These are phyloP conservation scores for Vitis hybrid DNA, from an alignment of 177 flowering plant genomes.

Conservation along the genomic window DNA sequence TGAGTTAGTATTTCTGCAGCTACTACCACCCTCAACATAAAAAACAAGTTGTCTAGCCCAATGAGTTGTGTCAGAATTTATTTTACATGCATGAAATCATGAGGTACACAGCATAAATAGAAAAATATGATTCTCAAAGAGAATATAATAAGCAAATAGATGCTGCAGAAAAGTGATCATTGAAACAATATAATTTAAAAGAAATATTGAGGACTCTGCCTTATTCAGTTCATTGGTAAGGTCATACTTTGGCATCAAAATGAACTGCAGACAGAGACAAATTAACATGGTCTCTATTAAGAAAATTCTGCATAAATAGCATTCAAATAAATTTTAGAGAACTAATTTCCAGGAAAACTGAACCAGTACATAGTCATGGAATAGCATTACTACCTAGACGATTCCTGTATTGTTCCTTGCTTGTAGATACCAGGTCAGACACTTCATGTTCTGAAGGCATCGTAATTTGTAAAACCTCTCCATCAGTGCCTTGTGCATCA, in stretches of 20 bases:
- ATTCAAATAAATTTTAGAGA: neutral
- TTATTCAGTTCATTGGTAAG: no score
- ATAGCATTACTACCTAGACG: constrained; percentile 56
- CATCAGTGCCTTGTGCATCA: constrained; percentile 84
- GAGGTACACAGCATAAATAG: no score
- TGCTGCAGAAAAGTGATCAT: no score
- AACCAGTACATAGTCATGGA: neutral
- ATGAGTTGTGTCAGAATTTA: no score
- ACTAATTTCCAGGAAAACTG: neutral
- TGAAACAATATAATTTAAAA: no score
- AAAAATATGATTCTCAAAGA: no score
- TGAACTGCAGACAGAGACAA: neutral
- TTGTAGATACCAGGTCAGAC: constrained; percentile 36
- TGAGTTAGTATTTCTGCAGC: no score
- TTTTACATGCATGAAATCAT: no score
- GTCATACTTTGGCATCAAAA: neutral
- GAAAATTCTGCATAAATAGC: neutral
- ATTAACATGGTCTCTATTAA: neutral
- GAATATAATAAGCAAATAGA: no score
- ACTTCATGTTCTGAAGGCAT: constrained; percentile 74
- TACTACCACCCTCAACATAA: no score
- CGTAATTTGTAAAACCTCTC: constrained; percentile 60
- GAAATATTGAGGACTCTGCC: no score
- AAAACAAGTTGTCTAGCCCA: no score
- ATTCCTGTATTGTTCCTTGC: constrained; percentile 46